phyloP scores from a whole-genome alignment of 352 stramenopile species.

The Phytophthora sp. region DNA sequence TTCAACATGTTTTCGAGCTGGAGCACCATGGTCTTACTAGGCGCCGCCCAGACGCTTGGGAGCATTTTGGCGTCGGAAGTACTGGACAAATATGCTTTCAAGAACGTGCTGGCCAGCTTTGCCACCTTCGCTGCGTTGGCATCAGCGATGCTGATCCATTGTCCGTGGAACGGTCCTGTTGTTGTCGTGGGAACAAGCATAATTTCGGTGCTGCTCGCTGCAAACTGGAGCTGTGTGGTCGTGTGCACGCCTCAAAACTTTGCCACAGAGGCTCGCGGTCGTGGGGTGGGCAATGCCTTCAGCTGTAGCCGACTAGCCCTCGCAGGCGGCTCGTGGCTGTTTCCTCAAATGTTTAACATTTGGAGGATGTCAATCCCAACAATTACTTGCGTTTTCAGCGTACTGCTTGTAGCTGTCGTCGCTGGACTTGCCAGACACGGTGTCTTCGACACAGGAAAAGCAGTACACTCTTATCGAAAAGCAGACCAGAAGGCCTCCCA shows the following conservation, averaged over 20 bases:
- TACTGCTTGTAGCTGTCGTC: conserved; percentile 1
- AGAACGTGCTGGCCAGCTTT: conserved; percentile 12
- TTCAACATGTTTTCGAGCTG: conserved; percentile 33
- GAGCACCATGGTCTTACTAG: conserved; percentile 15
- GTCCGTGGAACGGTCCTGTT: conserved; percentile 13
- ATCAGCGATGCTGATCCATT: conserved; percentile 1
- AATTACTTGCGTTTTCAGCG: conserved; percentile 23
- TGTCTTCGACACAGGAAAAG: neutral
- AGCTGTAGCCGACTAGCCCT: conserved; percentile 17
- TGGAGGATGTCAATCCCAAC: conserved; percentile 27
- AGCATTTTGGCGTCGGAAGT: conserved; percentile 10
- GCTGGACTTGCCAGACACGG: neutral
- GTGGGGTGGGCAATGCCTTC: conserved; percentile 21
- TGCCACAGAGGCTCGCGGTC: conserved; percentile 8
- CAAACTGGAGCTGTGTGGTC: conserved; percentile 25
- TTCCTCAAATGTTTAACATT: conserved; percentile 33
- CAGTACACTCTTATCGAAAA: neutral
- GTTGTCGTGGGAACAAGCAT: conserved; percentile 12
- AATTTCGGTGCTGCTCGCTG: conserved; percentile 19
- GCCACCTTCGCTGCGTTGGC: neutral
- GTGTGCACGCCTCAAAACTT: conserved; percentile 19
- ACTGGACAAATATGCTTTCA: conserved; percentile 10
- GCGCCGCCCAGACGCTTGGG: conserved; percentile 12
- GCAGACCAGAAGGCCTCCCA: neutral
- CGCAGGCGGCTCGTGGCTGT: conserved; percentile 19